Percentiles rank a stretch among this genome's conserved stretches.
Evolutionary conservation across 257 asterid species (phyloP).

Genomic region (Cynanchum wilfordii): DNA sequence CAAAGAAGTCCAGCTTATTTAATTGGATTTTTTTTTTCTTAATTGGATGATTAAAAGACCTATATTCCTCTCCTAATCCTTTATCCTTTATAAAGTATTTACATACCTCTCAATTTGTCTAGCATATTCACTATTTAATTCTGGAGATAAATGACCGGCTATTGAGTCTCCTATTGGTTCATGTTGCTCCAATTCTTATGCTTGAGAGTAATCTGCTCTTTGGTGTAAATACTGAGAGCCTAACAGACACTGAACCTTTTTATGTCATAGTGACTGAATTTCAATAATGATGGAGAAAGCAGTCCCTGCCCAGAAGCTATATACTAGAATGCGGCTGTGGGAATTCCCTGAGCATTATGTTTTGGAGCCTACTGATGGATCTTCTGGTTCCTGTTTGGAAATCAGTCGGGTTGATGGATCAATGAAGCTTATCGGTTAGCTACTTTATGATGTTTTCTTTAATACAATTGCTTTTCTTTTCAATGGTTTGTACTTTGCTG

Average conservation of each 20-base stretch:
- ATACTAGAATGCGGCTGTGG: conserved; percentile 80
- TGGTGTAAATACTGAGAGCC: neutral
- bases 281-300: conserved; percentile 76
- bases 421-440: conserved; percentile 48
- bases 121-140: neutral
- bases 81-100: neutral
- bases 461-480: conserved; percentile 4
- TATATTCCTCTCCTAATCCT: neutral
- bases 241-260: neutral
- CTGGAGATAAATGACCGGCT: neutral
- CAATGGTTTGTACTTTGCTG: neutral
- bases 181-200: neutral
- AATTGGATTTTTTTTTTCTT: neutral
- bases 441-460: conserved; percentile 1
- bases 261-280: conserved; percentile 9
- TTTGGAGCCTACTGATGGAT: conserved; percentile 84
- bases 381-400: conserved; percentile 54
- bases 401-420: conserved; percentile 66
- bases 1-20: neutral
- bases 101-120: neutral
- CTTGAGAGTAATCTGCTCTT: neutral
- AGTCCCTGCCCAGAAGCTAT: conserved; percentile 62
- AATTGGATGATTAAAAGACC: neutral
- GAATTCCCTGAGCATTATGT: conserved; percentile 81
- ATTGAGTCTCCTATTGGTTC: neutral